Evolutionary conservation across 1,284 basidiomycete species (phyloP), one percentile per base, ranked within the genome.

Genomic region (Trametes hirsuta): DNA sequence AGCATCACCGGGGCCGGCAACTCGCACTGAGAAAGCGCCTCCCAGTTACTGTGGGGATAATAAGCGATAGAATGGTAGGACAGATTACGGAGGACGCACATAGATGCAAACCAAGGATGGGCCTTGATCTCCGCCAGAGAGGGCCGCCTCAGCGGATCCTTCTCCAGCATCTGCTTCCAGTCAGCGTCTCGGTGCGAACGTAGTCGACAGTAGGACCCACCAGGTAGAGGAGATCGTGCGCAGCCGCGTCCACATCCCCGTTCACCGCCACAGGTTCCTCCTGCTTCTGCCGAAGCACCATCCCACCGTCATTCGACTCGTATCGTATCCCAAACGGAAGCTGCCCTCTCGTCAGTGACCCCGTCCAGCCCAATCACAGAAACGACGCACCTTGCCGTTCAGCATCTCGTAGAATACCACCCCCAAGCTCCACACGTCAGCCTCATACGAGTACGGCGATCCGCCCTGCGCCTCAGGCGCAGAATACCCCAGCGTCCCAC

Each of bases 331-430:
- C 65, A 46, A 64, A 71, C 3, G 70, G 70, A 14, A 66, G 57
- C 70, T 71, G 40, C 4, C 50, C n/a, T 11, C 10, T 3, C 22
- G 47, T 18, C 15, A 14, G 4, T 22, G 12, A 14, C 21, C 14
- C 42, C n/a, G 15, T 1, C 35, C 25, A 1, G 11, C 0, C 22
- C 14, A 8, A 9, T 10, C 3, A 35, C 21, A n/a, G 36, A 50
- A n/a, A 22, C 10, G 15, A 59, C 68, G 54, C 47, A 70, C 65
- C 56, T 55, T 55, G 15, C 83, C 84, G 63, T 80, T 82, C 6
- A 86, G 74, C 74, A 86, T 79, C 58, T 85, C 83, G 66, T 81
- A 85, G 75, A 87, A 69, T 58, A 88, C 75, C 45, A 86, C 82
- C n/a, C 84, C 85, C n/a, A 85, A 71, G 12, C 82, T 58, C 61